Base-by-base conservation (phyloP, 2,329 filamentous ascomycete genomes). In the Dactylellina leptospora region DNA sequence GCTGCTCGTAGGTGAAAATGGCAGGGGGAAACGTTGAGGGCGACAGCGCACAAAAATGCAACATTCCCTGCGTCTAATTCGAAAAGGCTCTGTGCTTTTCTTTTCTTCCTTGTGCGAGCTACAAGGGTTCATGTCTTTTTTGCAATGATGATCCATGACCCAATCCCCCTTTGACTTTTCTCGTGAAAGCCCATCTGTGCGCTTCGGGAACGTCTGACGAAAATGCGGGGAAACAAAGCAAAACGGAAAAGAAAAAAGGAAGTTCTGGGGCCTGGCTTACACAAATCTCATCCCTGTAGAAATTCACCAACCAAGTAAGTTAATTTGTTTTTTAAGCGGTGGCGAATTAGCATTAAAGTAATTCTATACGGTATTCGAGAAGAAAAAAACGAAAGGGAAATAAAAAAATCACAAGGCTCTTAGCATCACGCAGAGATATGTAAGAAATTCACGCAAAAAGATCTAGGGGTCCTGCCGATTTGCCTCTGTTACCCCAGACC, bases 241-340 rank as follows among this genome's bases (percentile, higher is more conserved):
- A 53, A 54, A 22, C 36, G 36, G 36, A 40, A 40, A 16, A 16
- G 30, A 36, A 36, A 16, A 40, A 40, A 16, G 36, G 30, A 36
- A 36, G 20, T 47, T 33, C 16, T 27, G 62, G 54, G 45, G 45
- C 33, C 22, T 13, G 20, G 27, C 68, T 72, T 72, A 72, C 68
- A 72, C 68, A 48, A 72, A 72, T 72, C 68, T 61, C 68, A 72
- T 72, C 68, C 68, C 68, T 72, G 68, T 72, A 54, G 13, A 38
- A 53, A 36, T 44, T 53, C 38, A 40, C 36, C 47, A 33, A 30
- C 44, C 23, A 45, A 27, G 28, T 47, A 40, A 45, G 23, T 40
- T 23, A 40, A 44, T 64, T 56, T 48, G 13, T 56, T 61, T 56
- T 56, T 61, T 47, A 11, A n/a, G 25, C 28, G 11, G 13, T 22